Percentiles rank a stretch among this genome's conserved stretches.
Conservation (phyloP, 768 basidiomycete genomes). For the Vishniacozyma victoriae region DNA sequence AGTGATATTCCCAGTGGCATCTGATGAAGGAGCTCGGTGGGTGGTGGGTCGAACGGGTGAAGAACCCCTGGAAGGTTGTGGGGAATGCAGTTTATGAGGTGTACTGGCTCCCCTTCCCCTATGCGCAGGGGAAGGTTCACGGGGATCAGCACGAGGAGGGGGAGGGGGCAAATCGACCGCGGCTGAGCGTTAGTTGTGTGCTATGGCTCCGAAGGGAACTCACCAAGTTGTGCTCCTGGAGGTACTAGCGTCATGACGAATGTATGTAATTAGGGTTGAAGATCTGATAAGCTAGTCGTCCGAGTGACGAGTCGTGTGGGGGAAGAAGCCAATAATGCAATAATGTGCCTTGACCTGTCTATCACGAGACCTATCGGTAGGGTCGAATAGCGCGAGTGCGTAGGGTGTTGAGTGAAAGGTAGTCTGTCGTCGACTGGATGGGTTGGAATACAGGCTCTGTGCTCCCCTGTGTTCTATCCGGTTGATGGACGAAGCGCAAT, state of each 20-base stretch:
- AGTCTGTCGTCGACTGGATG: no score
- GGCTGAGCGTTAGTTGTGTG: slow-evolving; percentile 14
- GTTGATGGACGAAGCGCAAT: no score
- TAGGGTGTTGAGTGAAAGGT: no score
- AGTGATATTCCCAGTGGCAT: neutral
- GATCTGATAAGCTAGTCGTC: no score
- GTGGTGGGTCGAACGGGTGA: slow-evolving; percentile 12
- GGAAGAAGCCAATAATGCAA: no score
- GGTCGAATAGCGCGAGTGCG: no score
- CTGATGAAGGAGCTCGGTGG: slow-evolving; percentile 3
- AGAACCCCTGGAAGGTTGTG: slow-evolving; percentile 9
- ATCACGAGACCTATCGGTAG: no score
- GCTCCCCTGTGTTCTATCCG: no score
- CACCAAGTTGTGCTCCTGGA: slow-evolving; percentile 30
- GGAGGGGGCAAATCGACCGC: slow-evolving; percentile 37
- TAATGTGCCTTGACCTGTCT: no score
- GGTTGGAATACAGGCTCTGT: no score
- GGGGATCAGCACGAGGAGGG: slow-evolving; percentile 34
- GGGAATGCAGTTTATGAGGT: slow-evolving; percentile 24
- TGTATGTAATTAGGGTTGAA: no score
- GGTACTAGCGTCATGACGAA: slow-evolving; percentile 27
- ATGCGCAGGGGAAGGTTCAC: slow-evolving; percentile 33
- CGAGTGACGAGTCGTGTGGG: no score
- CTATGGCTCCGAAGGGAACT: slow-evolving; percentile 7
- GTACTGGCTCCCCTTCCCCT: slow-evolving; percentile 22